Percentiles rank a stretch among this genome's conserved stretches.
These are phyloP conservation scores for Mycena filopes DNA, from an alignment of 768 basidiomycete species.

Conservation along the genomic window DNA sequence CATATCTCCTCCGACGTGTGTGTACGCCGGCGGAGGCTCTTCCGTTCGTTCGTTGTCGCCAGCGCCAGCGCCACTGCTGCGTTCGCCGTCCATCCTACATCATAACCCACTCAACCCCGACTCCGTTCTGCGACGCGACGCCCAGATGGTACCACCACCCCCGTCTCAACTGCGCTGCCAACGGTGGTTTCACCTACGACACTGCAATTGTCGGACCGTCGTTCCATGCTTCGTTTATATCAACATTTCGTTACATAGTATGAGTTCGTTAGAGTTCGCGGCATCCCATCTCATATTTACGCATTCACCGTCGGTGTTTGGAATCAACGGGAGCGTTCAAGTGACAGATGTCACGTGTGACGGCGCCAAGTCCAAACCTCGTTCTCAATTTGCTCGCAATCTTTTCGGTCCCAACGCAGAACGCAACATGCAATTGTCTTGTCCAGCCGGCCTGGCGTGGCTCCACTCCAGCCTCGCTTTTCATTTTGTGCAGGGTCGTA, in stretches of 20 bases:
- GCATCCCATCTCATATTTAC: constrained; percentile 5
- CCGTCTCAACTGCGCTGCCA: background rate
- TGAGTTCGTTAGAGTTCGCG: constrained; percentile 1
- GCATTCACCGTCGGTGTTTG: background rate
- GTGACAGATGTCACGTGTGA: no score
- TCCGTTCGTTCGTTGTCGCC: no score
- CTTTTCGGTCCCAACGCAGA: no score
- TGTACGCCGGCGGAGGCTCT: no score
- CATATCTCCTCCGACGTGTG: background rate
- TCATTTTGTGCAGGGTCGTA: no score
- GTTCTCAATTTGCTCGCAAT: background rate
- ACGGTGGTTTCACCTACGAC: background rate
- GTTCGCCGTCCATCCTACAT: no score
- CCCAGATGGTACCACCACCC: background rate
- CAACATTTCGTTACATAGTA: constrained; percentile 14
- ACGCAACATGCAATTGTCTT: no score
- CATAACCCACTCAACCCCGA: no score
- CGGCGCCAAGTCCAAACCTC: background rate
- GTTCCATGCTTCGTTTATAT: background rate
- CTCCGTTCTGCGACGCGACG: background rate
- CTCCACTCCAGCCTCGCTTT: no score
- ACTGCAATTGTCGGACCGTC: constrained; percentile 2
- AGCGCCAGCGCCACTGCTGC: background rate
- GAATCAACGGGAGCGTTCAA: background rate
- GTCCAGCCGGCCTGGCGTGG: no score